Evolutionary conservation across 352 stramenopile genomes (phyloP).

Genomic region (Phytopythium kandeliae): DNA sequence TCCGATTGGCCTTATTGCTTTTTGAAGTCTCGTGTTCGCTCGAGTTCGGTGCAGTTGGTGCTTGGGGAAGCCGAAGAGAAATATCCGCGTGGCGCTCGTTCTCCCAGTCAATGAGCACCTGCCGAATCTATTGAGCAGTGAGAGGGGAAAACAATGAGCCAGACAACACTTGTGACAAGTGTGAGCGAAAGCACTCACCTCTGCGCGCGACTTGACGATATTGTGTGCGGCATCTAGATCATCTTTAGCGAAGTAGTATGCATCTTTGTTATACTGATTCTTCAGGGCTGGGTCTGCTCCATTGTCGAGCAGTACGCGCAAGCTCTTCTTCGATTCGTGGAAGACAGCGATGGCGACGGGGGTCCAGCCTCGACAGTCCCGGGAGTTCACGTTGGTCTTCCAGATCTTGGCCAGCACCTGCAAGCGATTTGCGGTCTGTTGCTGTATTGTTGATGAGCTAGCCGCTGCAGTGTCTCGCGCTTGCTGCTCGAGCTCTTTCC

Average conservation of each 20-base stretch:
- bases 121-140: constrained; percentile 36
- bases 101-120: constrained; percentile 65
- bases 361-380: constrained; percentile 85
- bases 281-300: constrained; percentile 79
- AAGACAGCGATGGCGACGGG: constrained; percentile 83
- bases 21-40: constrained; percentile 7
- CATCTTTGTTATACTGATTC: constrained; percentile 89
- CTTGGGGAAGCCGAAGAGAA: neutral
- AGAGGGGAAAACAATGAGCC: neutral
- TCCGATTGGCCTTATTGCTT: constrained; percentile 12
- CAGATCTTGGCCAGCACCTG: constrained; percentile 39
- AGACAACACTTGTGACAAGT: neutral
- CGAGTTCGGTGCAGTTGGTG: neutral
- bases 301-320: constrained; percentile 69
- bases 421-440: constrained; percentile 19
- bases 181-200: constrained; percentile 26
- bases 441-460: constrained; percentile 16
- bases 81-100: constrained; percentile 32
- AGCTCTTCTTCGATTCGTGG: constrained; percentile 71
- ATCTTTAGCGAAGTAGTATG: constrained; percentile 86
- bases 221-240: constrained; percentile 82
- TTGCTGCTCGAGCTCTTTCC: constrained; percentile 28
- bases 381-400: constrained; percentile 65
- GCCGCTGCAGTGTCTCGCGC: constrained; percentile 16
- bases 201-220: constrained; percentile 65